These are phyloP conservation scores for Trypanosoma mega DNA, from an alignment of 208 protist genomes.

Conservation along the genomic window DNA sequence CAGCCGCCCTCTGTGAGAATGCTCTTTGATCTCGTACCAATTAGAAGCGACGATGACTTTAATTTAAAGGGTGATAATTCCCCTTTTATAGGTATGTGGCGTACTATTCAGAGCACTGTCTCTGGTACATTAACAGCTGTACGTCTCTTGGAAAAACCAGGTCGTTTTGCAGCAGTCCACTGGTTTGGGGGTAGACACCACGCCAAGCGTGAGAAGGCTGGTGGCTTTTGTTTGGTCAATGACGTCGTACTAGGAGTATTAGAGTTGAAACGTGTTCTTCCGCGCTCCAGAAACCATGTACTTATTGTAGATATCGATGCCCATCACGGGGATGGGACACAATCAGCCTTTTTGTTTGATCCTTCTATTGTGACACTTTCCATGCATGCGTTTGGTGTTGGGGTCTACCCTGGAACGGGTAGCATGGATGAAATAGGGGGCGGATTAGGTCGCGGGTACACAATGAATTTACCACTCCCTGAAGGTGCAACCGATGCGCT, in stretches of 20 bases:
- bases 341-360: constrained; percentile 97
- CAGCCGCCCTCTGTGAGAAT: constrained; percentile 9
- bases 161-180: constrained; percentile 93
- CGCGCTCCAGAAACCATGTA: constrained; percentile 64
- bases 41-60: constrained; percentile 28
- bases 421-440: constrained; percentile 85
- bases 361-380: constrained; percentile 96
- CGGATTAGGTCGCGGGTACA: constrained; percentile 80
- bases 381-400: constrained; percentile 96
- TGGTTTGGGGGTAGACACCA: constrained; percentile 97
- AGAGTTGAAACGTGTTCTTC: constrained; percentile 90
- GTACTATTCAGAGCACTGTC: constrained; percentile 33
- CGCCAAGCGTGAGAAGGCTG: constrained; percentile 78
- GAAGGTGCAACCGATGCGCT: constrained; percentile 88
- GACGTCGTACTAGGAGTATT: constrained; percentile 98
- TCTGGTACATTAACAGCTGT: constrained; percentile 45
- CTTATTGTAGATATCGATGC: constrained; percentile 98
- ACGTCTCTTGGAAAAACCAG: constrained; percentile 27
- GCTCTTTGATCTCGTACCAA: constrained; percentile 30
- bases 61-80: constrained; percentile 31
- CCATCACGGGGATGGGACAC: constrained; percentile 98
- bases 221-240: constrained; percentile 99
- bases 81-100: constrained; percentile 53
- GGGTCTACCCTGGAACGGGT: constrained; percentile 95
- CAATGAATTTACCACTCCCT: constrained; percentile 92